Evolutionary conservation across 2,329 filamentous ascomycete species (phyloP), one percentile per base, ranked within the genome.

Genomic region (Cercospora janseana): DNA sequence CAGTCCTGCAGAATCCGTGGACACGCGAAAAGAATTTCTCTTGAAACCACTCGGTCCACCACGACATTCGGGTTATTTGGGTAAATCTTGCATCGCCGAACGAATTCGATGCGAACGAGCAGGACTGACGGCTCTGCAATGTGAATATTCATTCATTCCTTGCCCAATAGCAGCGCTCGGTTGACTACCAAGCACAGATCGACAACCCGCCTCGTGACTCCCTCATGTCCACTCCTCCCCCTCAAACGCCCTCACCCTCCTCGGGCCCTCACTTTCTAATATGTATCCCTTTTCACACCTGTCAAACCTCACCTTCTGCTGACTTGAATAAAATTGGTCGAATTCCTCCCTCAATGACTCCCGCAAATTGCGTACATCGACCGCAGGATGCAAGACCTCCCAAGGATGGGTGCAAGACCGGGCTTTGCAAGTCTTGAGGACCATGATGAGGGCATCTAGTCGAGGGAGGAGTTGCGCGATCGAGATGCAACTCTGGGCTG

Each of bases 241-340:
- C 26, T 16, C 35, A 37, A 52, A 59, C 12, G 50, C 43, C 27
- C 24, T 32, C 15, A 54, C 40, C 12, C 43, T 42, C 21, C 50
- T n/a, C 4, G 49, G 41, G 4, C 57, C 57, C 23, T 59, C 57
- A 37, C 55, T 57, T 15, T 51, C 57, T 3, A 54, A n/a, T 26
- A 57, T 59, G 24, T 56, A 59, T 1, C 57, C 57, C 43, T 57
- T 56, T 40, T 59, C 57, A 38, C 57, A 59, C 28, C 31, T 52
- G n/a, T 54, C 57, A 31, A 55, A 59, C 23, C 20, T 40, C 16
- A 57, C 55, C 8, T 47, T 49, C 13, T 53, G 42, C 45, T 55
- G 55, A 37, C 31, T 21, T 6, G 41, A 41, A 28, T 59, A 59
- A 13, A 57, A 59, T 1, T 40, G 16, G 35, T 59, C 49, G n/a